Evolutionary conservation across 1,284 basidiomycete species (phyloP).

Genomic region (Quambalaria eucalypti): DNA sequence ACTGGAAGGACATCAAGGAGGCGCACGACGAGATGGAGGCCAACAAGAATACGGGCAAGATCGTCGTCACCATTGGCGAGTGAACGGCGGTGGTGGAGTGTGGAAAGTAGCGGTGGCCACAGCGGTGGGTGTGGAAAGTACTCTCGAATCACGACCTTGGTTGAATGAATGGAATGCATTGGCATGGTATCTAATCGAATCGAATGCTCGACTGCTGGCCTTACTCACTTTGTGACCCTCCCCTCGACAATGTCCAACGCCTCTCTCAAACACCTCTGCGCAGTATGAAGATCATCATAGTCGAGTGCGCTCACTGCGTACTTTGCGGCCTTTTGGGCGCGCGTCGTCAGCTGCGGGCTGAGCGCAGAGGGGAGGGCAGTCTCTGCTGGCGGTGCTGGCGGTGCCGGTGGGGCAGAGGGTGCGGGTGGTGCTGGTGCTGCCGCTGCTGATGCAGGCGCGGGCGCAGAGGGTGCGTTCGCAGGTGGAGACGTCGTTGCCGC

Average conservation of each 20-base stretch:
- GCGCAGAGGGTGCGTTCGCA: conserved; percentile 56
- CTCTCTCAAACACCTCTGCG: conserved; percentile 29
- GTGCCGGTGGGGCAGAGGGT: conserved; percentile 10
- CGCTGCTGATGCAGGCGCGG: conserved; percentile 51
- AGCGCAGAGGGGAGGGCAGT: neutral
- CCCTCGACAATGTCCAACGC: conserved; percentile 38
- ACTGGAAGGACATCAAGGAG: conserved; percentile 71
- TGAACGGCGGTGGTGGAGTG: too few relatives aligned
- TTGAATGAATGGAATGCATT: too few relatives aligned
- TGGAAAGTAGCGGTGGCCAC: too few relatives aligned
- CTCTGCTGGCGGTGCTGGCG: conserved; percentile 26
- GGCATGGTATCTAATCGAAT: neutral
- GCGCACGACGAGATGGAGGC: conserved; percentile 80
- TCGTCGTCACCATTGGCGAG: conserved; percentile 4
- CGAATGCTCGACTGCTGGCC: neutral
- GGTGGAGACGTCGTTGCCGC: neutral
- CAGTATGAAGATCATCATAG: conserved; percentile 42
- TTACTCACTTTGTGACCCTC: conserved; percentile 5
- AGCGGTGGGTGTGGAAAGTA: neutral
- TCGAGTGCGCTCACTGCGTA: conserved; percentile 41
- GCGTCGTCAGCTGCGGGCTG: conserved; percentile 4
- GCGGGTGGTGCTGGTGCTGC: conserved; percentile 15
- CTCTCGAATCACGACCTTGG: neutral
- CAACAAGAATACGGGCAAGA: conserved; percentile 63
- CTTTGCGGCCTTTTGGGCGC: conserved; percentile 37